Evolutionary conservation across 176 grass and related monocot species (phyloP).

Genomic region (Musa beccarii): DNA sequence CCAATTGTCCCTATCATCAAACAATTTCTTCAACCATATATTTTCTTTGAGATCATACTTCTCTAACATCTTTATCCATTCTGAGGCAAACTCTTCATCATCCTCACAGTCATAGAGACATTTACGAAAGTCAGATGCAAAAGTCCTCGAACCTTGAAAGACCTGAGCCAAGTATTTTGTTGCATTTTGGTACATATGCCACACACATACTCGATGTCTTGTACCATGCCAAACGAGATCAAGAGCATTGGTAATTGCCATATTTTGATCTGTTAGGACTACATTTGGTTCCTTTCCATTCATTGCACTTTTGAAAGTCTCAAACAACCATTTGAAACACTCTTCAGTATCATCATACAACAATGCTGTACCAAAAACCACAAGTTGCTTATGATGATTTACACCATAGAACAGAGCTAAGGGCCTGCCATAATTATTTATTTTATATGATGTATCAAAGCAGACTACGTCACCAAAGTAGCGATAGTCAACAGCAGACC

Average conservation of each 20-base stretch:
- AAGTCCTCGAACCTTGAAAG: conserved; percentile 37
- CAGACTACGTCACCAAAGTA: conserved; percentile 39
- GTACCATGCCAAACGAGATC: conserved; percentile 21
- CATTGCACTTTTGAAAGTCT: conserved; percentile 34
- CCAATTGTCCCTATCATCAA: conserved; percentile 36
- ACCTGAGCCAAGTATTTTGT: conserved; percentile 28
- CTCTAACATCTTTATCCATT: conserved; percentile 35
- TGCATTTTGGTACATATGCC: conserved; percentile 42
- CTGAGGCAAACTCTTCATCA: conserved; percentile 23
- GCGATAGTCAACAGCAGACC: conserved; percentile 31
- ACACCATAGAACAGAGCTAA: conserved; percentile 30
- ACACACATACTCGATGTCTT: conserved; percentile 18
- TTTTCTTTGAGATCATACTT: conserved; percentile 34
- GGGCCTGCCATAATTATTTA: conserved; percentile 28
- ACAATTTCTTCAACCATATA: conserved; percentile 30
- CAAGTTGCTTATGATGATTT: conserved; percentile 40
- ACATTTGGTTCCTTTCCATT: conserved; percentile 26
- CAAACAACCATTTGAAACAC: conserved; percentile 42
- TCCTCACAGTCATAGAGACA: conserved; percentile 38
- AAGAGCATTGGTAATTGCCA: conserved; percentile 23
- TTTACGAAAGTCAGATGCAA: conserved; percentile 29
- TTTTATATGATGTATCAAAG: conserved; percentile 37
- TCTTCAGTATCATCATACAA: conserved; percentile 33
- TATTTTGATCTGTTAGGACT: conserved; percentile 28
- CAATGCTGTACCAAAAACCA: conserved; percentile 38